Evolutionary conservation across 306 rosid genomes (phyloP).

Genomic region (Dryas alaskensis): DNA sequence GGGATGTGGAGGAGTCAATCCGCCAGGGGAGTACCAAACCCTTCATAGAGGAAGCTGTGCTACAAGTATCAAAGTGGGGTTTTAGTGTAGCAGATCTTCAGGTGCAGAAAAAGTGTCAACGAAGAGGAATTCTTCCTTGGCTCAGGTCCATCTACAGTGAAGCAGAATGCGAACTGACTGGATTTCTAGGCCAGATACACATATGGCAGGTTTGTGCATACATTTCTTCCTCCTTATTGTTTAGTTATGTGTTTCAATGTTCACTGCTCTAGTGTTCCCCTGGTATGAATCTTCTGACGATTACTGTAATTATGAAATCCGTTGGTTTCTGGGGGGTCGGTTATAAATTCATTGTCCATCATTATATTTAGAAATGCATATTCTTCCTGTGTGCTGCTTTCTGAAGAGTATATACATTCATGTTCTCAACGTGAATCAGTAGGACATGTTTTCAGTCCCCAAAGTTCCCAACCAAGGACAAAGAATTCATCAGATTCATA

Average conservation of each 20-base stretch:
- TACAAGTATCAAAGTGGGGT: conserved; percentile 88
- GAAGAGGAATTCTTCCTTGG: conserved; percentile 75
- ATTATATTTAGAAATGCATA: no score
- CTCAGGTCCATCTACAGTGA: conserved; percentile 70
- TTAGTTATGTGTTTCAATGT: neutral
- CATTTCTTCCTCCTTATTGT: conserved; percentile 6
- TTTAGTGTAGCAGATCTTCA: conserved; percentile 72
- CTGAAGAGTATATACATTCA: neutral
- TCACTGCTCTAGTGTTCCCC: neutral
- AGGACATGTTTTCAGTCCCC: no score
- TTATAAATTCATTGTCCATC: no score
- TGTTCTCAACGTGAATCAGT: neutral
- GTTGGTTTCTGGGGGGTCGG: no score
- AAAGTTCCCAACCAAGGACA: neutral
- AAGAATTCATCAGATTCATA: neutral
- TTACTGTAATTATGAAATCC: no score
- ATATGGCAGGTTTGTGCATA: conserved; percentile 81
- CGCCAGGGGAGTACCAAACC: conserved; percentile 69
- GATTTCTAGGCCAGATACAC: conserved; percentile 83
- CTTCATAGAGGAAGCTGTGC: conserved; percentile 72
- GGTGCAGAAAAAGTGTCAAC: conserved; percentile 67
- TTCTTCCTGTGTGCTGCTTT: no score
- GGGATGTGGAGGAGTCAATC: conserved; percentile 89
- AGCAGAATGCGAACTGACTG: conserved; percentile 74
- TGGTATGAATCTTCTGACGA: no score